A percentile compares a stretch with the other conserved stretches of the same genome.
These are phyloP conservation scores for Pontederia paniculata DNA, from an alignment of 176 grass and related monocot genomes.

Conservation along the genomic window DNA sequence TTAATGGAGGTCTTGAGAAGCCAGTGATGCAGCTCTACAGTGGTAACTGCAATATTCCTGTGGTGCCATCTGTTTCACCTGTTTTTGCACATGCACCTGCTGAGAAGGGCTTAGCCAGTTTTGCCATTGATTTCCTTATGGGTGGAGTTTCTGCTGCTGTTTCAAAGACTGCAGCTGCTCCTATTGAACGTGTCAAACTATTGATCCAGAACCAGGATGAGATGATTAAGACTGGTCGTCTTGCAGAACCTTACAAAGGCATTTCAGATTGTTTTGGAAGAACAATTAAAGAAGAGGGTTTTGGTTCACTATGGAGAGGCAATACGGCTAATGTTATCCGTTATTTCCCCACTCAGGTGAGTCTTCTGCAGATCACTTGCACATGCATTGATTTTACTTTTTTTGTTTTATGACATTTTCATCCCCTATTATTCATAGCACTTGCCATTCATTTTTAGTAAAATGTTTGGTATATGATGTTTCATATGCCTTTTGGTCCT, in stretches of 20 bases:
- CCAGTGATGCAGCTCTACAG: not conserved
- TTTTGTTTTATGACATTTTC: no score
- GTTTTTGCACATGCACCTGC: slow-evolving; percentile 14
- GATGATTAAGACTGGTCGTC: slow-evolving; percentile 18
- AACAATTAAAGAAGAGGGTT: slow-evolving; percentile 6
- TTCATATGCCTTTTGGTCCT: no score
- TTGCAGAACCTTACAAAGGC: slow-evolving; percentile 16
- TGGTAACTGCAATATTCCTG: not conserved
- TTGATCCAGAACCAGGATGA: slow-evolving; percentile 19
- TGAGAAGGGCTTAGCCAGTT: slow-evolving; percentile 1
- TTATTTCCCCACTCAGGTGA: slow-evolving; percentile 16
- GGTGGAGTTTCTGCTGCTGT: slow-evolving; percentile 18
- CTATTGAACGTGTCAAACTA: slow-evolving; percentile 16
- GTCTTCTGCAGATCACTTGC: no score
- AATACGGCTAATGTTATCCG: slow-evolving; percentile 15
- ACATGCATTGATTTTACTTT: not conserved
- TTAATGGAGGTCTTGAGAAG: not conserved
- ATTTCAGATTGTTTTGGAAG: slow-evolving; percentile 3
- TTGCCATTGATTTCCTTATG: slow-evolving; percentile 18
- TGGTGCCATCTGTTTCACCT: not conserved
- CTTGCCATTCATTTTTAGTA: no score
- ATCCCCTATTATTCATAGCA: no score
- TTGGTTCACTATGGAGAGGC: slow-evolving; percentile 10
- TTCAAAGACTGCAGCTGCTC: slow-evolving; percentile 15
- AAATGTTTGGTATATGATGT: no score